A percentile compares a stretch with the other conserved stretches of the same genome.
These are phyloP conservation scores for Solanum commersonii DNA, from an alignment of 257 asterid species.

Conservation along the genomic window DNA sequence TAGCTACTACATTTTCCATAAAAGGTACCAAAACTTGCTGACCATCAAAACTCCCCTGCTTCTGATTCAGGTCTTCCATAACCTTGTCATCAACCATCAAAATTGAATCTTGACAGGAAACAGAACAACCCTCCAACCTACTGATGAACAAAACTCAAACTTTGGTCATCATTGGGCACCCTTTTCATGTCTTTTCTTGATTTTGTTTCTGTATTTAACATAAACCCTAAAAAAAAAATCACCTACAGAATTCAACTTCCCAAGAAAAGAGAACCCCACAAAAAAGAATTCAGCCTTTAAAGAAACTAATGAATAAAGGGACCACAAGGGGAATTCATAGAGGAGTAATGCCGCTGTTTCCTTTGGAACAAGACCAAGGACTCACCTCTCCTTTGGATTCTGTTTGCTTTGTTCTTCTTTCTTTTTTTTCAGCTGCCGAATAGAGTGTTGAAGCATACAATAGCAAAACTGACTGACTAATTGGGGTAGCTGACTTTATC, in stretches of 20 bases:
- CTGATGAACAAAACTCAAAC: not conserved
- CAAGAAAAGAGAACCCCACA: not conserved
- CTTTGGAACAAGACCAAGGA: not conserved
- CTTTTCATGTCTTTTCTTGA: not conserved
- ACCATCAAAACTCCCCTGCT: conserved; percentile 2
- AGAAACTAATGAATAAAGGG: not conserved
- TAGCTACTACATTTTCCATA: not conserved
- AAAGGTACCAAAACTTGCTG: not conserved
- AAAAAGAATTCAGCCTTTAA: not conserved
- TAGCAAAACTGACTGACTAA: not conserved
- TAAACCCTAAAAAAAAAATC: not conserved
- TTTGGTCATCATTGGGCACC: not conserved
- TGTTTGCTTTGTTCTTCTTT: not conserved
- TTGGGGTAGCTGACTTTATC: not conserved
- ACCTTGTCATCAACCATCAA: not conserved
- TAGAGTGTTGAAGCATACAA: not conserved
- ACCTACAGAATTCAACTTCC: not conserved
- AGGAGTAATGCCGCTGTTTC: not conserved
- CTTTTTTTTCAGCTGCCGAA: not conserved
- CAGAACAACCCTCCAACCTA: not conserved
- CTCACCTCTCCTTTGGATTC: not conserved
- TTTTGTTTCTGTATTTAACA: not conserved
- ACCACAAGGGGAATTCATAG: not conserved
- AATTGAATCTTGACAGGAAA: not conserved
- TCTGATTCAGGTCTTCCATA: not conserved